Conservation (phyloP, 2,329 filamentous ascomycete genomes). For the Dothistroma pini region DNA sequence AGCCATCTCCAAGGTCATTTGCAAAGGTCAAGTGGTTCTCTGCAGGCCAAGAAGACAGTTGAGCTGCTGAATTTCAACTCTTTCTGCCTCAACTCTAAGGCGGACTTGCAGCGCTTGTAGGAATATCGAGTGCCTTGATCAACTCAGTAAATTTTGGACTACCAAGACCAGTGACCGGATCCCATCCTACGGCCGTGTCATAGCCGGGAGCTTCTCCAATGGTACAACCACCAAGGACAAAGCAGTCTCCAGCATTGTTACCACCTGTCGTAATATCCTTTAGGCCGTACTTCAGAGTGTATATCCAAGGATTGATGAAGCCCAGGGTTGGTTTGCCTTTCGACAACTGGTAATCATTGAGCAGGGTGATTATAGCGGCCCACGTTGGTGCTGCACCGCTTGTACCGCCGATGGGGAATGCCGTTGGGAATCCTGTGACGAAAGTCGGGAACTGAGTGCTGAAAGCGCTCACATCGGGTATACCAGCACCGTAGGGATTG, state of each 20-base stretch:
- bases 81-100: neutral
- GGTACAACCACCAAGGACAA: conserved; percentile 12
- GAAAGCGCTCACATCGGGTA: conserved; percentile 44
- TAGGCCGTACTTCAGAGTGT: conserved; percentile 47
- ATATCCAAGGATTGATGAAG: conserved; percentile 60
- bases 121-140: conserved; percentile 14
- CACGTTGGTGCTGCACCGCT: conserved; percentile 56
- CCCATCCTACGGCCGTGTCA: conserved; percentile 19
- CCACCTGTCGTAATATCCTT: conserved; percentile 46
- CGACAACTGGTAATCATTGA: conserved; percentile 58
- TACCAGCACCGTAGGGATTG: conserved; percentile 41
- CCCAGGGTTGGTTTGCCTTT: conserved; percentile 41
- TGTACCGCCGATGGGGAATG: conserved; percentile 38
- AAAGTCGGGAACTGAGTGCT: conserved; percentile 42
- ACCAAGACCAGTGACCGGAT: conserved; percentile 23
- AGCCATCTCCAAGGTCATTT: neutral
- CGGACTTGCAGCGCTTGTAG: conserved; percentile 2
- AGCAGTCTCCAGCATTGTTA: conserved; percentile 24
- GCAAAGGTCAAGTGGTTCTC: neutral
- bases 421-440: conserved; percentile 35
- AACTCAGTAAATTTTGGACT: conserved; percentile 17
- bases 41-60: no score
- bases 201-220: conserved; percentile 14
- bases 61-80: no score
- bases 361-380: conserved; percentile 55